phyloP scores from a whole-genome alignment of 228 moss, liverwort and hornwort species.

The Sphagnum fallax region DNA sequence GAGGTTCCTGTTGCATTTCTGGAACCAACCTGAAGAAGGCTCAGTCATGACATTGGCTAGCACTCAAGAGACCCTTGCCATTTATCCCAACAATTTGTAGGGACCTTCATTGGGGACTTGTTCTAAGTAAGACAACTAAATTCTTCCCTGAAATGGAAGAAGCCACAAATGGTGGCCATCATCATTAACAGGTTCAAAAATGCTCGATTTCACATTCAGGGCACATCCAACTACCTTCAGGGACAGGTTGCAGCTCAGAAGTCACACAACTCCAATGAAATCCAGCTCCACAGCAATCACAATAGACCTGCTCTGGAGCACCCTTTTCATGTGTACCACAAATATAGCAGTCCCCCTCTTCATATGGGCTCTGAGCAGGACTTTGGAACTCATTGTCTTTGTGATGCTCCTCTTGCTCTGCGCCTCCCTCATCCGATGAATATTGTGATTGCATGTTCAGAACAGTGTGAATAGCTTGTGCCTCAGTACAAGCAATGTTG shows the following conservation, averaged over 20 bases:
- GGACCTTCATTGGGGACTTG: too few species aligned
- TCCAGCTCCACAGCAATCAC: constrained; percentile 5
- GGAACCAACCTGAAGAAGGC: too few species aligned
- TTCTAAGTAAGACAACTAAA: too few species aligned
- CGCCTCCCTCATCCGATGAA: background rate
- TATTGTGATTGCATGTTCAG: too few species aligned
- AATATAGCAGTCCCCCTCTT: background rate
- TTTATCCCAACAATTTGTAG: too few species aligned
- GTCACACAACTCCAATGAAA: constrained; percentile 5
- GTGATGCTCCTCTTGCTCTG: background rate
- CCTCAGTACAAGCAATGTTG: background rate
- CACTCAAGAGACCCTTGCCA: too few species aligned
- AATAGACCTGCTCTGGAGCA: background rate
- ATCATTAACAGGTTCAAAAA: background rate
- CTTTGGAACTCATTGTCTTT: background rate
- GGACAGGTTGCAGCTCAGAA: background rate
- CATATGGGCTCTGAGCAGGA: background rate
- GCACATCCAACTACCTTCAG: constrained; percentile 3
- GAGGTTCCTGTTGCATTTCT: too few species aligned
- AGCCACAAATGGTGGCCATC: too few species aligned
- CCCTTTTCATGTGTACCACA: background rate
- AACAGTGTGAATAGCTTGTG: background rate
- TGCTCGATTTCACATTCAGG: constrained; percentile 3
- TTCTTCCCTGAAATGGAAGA: too few species aligned
- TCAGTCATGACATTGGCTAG: too few species aligned